Evolutionary conservation across 768 basidiomycete genomes (phyloP).

Genomic region (Naganishia friedmannii): DNA sequence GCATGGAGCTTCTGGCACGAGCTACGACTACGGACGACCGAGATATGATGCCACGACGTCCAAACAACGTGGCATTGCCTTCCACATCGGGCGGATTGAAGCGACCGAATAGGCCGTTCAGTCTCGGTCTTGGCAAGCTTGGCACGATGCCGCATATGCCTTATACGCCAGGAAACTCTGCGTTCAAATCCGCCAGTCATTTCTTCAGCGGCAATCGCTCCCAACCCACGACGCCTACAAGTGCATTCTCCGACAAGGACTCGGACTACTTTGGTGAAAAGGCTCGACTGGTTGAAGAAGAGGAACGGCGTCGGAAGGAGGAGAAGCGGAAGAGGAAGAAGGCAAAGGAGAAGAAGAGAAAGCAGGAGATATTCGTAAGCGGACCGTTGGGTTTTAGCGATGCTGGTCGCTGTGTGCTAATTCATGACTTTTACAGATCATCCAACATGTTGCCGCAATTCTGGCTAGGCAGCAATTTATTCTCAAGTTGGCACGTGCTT

Average conservation of each 20-base stretch:
- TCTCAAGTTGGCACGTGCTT: constrained; percentile 74
- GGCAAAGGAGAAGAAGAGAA: constrained; percentile 60
- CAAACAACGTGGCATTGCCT: not conserved
- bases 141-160: constrained; percentile 17
- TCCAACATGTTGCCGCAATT: constrained; percentile 77
- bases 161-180: constrained; percentile 25
- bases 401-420: too few species aligned
- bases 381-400: too few species aligned
- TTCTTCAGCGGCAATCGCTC: constrained; percentile 48
- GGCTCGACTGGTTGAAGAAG: constrained; percentile 38
- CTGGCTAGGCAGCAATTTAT: constrained; percentile 79
- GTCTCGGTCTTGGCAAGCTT: constrained; percentile 14
- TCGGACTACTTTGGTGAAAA: constrained; percentile 44
- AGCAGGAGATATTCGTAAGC: constrained; percentile 72
- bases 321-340: constrained; percentile 56
- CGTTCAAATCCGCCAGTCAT: constrained; percentile 42
- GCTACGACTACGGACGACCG: constrained; percentile 26
- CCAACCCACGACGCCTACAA: constrained; percentile 40
- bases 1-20: not conserved
- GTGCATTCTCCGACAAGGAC: constrained; percentile 41
- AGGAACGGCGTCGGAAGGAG: constrained; percentile 49
- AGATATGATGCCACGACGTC: constrained; percentile 11
- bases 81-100: not conserved
- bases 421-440: constrained; percentile 58
- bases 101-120: constrained; percentile 27